Conservation (phyloP, 495 filamentous ascomycete genomes). For the Astrothelium macrocarpum region DNA sequence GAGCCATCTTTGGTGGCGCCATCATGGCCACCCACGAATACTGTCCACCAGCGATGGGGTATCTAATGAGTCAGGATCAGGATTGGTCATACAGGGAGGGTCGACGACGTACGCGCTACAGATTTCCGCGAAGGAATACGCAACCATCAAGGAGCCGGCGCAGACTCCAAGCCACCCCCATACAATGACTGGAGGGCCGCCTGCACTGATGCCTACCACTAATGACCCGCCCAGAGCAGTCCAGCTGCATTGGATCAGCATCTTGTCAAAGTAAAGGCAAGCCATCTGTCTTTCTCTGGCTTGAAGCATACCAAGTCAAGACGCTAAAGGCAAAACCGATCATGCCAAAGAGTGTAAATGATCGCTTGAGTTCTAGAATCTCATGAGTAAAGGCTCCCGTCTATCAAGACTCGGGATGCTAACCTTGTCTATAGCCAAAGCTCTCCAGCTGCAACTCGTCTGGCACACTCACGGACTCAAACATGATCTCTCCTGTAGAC, state of each 20-base stretch:
- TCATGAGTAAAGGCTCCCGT: too few relatives aligned
- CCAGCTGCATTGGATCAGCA: not conserved
- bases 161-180: constrained; percentile 50
- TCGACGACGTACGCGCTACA: too few relatives aligned
- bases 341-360: constrained; percentile 4
- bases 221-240: constrained; percentile 1
- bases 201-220: constrained; percentile 6
- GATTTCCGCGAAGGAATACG: constrained; percentile 46
- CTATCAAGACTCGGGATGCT: too few relatives aligned
- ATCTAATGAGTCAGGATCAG: too few relatives aligned
- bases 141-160: constrained; percentile 43
- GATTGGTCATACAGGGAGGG: too few relatives aligned
- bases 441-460: too few relatives aligned
- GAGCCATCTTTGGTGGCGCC: constrained; percentile 25
- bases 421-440: too few relatives aligned
- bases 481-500: too few relatives aligned
- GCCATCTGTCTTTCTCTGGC: not conserved
- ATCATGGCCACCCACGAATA: constrained; percentile 51
- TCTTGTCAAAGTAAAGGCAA: too few relatives aligned
- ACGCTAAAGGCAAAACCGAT: constrained; percentile 2
- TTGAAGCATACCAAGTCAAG: not conserved
- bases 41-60: constrained; percentile 45
- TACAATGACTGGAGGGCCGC: constrained; percentile 50
- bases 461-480: too few relatives aligned
- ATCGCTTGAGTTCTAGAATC: constrained; percentile 7